Conservation (phyloP, 2,329 filamentous ascomycete genomes). For the Thelonectria rubi region DNA sequence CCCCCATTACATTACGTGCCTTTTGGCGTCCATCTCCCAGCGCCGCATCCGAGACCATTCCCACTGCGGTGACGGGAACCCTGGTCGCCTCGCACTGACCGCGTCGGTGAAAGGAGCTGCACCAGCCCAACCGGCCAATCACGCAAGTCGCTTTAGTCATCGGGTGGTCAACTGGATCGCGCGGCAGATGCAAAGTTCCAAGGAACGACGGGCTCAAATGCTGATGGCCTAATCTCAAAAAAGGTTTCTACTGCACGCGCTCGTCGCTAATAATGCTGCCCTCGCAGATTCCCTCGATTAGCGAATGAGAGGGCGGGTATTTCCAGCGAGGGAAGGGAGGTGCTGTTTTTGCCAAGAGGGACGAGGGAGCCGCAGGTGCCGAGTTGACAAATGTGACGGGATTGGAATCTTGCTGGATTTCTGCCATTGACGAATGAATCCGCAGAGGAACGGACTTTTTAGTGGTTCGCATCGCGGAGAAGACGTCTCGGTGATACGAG, state of each 20-base stretch:
- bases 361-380: background rate
- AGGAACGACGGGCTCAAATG: background rate
- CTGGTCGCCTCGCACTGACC: constrained; percentile 2
- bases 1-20: background rate
- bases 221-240: background rate
- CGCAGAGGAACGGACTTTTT: background rate
- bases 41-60: background rate
- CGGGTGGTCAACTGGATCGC: constrained; percentile 34
- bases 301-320: constrained; percentile 14
- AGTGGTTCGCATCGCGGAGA: background rate
- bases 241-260: background rate
- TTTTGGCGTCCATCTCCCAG: background rate
- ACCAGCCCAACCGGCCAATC: constrained; percentile 39
- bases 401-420: background rate
- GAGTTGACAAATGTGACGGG: background rate
- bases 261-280: background rate
- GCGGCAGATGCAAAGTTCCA: background rate
- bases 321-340: background rate
- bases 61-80: background rate
- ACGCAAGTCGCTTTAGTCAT: constrained; percentile 46
- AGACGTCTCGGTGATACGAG: background rate
- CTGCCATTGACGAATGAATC: background rate
- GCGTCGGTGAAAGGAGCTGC: constrained; percentile 8
- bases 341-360: background rate
- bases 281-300: background rate